Base-by-base conservation (phyloP, 768 basidiomycete species). In the Serendipita sp. region DNA sequence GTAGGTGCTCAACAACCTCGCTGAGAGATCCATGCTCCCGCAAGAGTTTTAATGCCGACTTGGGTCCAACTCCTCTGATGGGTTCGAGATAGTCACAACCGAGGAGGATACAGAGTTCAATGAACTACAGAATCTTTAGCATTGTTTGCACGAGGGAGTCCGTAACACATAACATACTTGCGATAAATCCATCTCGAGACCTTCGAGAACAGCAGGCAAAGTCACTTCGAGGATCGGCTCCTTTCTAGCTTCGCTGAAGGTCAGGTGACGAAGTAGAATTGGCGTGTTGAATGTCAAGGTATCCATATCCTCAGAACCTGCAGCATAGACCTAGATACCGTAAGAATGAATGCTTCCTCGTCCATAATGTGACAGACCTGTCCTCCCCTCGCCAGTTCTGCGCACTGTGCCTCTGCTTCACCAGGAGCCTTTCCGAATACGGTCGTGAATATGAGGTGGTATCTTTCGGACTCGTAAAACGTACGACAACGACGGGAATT, bases 261-360 rank as follows among this genome's bases (percentile, higher is more conserved):
- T 98, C 65, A 99, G 82, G 74, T 97, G 96, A 33, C 96, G 90
- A 69, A 88, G 87, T 6, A 99, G 80, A 48, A 95, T 85, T 1
- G 96, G 95, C 0, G 95, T 77, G 68, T 83, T 81, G 78, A 99
- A 99, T 0, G 96, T 99, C 23, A 99, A 83, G 5, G 96, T 99
- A 70, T 99, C 96, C 96, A 99, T 99, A 74, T 99, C 96, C 75
- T 98, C 96, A 0, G 94, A 96, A 13, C 96, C 96, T 5, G 96
- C 94, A 1, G 91, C 96, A 72, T 91, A 98, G 31, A 98, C 91
- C 90, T 92, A 68, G 55, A 31, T 33, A 50, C 13, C 8, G 4
- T 36, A 33, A 6, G n/a, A 44, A 44, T 37, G 55, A 46, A 63
- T 13, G 37, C 6, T 27, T 50, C 44, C 2, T 33, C 46, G 6